These are phyloP conservation scores for Pleurotus pulmonarius DNA, from an alignment of 768 basidiomycete species.

Conservation along the genomic window DNA sequence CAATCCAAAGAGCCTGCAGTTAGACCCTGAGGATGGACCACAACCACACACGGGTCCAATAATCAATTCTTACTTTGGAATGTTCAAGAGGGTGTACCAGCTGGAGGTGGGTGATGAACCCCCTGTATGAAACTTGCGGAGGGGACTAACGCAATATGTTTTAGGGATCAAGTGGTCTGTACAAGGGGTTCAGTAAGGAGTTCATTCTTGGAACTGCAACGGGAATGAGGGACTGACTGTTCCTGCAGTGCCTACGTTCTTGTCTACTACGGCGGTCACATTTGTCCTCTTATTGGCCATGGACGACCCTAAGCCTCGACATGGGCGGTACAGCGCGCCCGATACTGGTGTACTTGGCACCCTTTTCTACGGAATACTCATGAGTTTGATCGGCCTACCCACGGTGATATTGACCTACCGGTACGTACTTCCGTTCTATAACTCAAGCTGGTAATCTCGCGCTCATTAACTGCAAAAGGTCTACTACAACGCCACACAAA, in stretches of 20 bases:
- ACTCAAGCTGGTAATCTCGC: conserved; percentile 3
- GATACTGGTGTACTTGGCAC: conserved; percentile 57
- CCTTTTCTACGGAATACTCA: conserved; percentile 57
- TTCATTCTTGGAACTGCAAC: neutral
- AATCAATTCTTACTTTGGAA: conserved; percentile 71
- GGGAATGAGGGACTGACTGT: neutral
- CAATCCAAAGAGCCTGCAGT: conserved; percentile 79
- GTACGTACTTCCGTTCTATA: conserved; percentile 32
- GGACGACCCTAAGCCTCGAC: conserved; percentile 55
- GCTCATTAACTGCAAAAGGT: conserved; percentile 33
- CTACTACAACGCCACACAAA: conserved; percentile 80
- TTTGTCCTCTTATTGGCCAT: conserved; percentile 54
- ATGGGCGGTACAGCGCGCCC: conserved; percentile 64
- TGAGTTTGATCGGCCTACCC: conserved; percentile 65
- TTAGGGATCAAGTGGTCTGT: conserved; percentile 67
- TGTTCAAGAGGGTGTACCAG: conserved; percentile 65
- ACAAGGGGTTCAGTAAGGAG: conserved; percentile 68
- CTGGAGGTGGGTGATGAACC: conserved; percentile 55
- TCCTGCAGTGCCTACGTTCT: conserved; percentile 37
- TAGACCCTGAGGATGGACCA: conserved; percentile 75
- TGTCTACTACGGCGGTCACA: conserved; percentile 53
- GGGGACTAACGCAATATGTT: neutral
- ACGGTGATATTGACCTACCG: conserved; percentile 74
- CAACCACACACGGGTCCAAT: conserved; percentile 75
- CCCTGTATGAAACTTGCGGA: neutral